phyloP scores from a whole-genome alignment of 345 rosid genomes.

The Pistacia atlantica region DNA sequence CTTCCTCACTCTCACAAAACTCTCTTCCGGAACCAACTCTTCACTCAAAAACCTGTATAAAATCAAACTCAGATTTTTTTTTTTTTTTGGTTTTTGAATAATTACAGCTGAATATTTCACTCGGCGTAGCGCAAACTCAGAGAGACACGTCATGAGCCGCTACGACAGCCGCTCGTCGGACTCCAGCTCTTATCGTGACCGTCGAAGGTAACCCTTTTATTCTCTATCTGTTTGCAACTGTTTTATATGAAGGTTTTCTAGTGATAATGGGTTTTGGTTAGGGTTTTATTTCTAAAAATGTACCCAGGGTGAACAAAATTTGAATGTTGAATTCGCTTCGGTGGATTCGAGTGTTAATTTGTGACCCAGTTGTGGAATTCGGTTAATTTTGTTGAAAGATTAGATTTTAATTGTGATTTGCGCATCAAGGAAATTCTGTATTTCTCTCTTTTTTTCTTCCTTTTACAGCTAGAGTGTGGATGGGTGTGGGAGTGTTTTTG shows the following conservation, averaged over 20 bases:
- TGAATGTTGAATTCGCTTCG: neutral
- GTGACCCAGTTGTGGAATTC: neutral
- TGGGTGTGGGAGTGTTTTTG: neutral
- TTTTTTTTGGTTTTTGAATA: conserved; percentile 1
- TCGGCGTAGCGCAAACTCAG: conserved; percentile 1
- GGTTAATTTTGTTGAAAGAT: neutral
- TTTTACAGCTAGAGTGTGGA: neutral
- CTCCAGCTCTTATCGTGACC: conserved; percentile 90
- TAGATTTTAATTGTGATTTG: neutral
- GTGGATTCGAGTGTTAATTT: neutral
- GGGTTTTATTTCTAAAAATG: conserved; percentile 1
- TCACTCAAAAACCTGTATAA: neutral
- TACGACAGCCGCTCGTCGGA: conserved; percentile 93
- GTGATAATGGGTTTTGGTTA: conserved; percentile 12
- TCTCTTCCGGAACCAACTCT: neutral
- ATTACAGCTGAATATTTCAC: conserved; percentile 7
- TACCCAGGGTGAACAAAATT: neutral
- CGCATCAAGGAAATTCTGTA: neutral
- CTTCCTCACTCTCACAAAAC: neutral
- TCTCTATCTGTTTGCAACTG: neutral
- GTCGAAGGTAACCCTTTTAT: conserved; percentile 60
- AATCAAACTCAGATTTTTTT: neutral
- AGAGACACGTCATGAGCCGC: conserved; percentile 66
- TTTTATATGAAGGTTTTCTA: neutral
- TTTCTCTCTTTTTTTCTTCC: neutral